These are phyloP conservation scores for Zygosaccharomyces siamensis DNA, from an alignment of 805 yeast genomes.

Conservation along the genomic window DNA sequence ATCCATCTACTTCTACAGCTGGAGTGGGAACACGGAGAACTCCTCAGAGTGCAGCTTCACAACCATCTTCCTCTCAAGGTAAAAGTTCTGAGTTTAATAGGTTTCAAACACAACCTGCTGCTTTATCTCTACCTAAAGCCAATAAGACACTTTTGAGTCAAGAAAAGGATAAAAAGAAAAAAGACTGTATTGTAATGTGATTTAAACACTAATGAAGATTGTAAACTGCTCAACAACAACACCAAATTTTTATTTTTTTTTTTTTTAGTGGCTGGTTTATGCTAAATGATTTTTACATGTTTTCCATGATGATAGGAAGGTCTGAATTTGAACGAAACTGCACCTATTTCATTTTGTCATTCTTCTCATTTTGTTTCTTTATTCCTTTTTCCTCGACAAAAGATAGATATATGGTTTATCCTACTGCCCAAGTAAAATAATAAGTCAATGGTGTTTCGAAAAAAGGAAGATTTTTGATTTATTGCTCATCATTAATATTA, in stretches of 20 bases:
- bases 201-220: not conserved
- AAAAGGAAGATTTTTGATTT: not conserved
- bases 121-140: not conserved
- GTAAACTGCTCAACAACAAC: not conserved
- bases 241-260: not conserved
- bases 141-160: not conserved
- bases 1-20: not conserved
- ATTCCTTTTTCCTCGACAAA: not conserved
- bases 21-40: not conserved
- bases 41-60: not conserved
- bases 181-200: constrained; percentile 22
- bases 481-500: not conserved
- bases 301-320: too few species aligned
- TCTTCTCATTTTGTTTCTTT: not conserved
- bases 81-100: not conserved
- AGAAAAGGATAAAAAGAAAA: constrained; percentile 10
- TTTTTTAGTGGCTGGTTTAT: not conserved
- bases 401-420: not conserved
- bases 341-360: not conserved
- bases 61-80: not conserved
- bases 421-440: not conserved
- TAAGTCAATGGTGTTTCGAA: not conserved
- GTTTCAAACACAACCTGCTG: not conserved
- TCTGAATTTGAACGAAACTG: too few species aligned
- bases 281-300: not conserved